Percentiles rank a stretch among this genome's conserved stretches.
These are phyloP conservation scores for Pseudoneurospora amorphoporcata DNA, from an alignment of 495 filamentous ascomycete species.

Conservation along the genomic window DNA sequence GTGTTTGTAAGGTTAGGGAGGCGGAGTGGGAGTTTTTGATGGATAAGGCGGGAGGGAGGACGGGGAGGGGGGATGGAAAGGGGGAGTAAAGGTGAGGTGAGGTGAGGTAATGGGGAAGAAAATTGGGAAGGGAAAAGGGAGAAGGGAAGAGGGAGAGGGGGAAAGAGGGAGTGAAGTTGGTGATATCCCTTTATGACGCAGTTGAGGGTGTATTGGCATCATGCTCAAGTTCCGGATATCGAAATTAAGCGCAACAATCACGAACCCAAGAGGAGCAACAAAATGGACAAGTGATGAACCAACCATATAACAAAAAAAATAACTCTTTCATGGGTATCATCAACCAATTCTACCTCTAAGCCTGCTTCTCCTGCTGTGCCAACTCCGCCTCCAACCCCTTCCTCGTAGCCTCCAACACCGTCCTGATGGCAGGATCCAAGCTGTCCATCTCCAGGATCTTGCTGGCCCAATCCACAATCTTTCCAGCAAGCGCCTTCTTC, in stretches of 20 bases:
- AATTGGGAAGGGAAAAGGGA: not conserved
- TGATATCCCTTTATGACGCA: not conserved
- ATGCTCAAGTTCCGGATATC: not conserved
- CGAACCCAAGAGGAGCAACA: not conserved
- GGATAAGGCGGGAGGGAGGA: slow-evolving; percentile 36
- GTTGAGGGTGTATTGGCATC: not conserved
- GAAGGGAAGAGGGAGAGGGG: slow-evolving; percentile 18
- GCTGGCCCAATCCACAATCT: slow-evolving; percentile 51
- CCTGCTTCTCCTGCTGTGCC: not conserved
- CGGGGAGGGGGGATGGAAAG: not conserved
- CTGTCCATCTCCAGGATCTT: slow-evolving; percentile 42
- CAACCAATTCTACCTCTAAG: not conserved
- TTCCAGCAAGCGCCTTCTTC: slow-evolving; percentile 38
- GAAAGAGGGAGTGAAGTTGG: slow-evolving; percentile 6
- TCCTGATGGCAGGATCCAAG: slow-evolving; percentile 56
- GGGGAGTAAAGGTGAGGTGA: slow-evolving; percentile 29
- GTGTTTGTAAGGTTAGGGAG: slow-evolving; percentile 65
- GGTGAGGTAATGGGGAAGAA: slow-evolving; percentile 30
- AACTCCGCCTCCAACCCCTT: slow-evolving; percentile 16
- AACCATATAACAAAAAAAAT: not conserved
- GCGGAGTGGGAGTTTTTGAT: slow-evolving; percentile 77
- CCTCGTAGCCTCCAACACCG: slow-evolving; percentile 50
- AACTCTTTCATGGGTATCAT: not conserved
- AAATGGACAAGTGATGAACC: not conserved
- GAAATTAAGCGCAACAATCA: not conserved